Evolutionary conservation across 2,329 filamentous ascomycete species (phyloP).

Genomic region (Chaetomiaceae sp.): DNA sequence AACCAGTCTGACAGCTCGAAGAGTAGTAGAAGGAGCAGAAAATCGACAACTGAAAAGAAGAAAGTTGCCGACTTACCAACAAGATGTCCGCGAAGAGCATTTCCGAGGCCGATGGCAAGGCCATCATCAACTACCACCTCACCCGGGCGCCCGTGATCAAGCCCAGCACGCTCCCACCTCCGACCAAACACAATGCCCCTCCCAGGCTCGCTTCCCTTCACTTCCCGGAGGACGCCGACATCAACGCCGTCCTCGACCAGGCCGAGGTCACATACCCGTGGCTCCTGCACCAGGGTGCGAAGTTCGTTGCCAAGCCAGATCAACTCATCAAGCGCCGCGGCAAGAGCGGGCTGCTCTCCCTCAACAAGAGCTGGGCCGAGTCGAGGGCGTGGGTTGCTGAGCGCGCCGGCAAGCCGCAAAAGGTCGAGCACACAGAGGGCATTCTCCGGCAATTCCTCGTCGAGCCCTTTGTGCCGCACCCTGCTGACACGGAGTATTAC

Average conservation of each 20-base stretch:
- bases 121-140: constrained; percentile 99
- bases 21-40: constrained; percentile 7
- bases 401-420: constrained; percentile 84
- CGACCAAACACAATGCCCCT: constrained; percentile 86
- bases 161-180: constrained; percentile 82
- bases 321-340: constrained; percentile 99
- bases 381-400: constrained; percentile 90
- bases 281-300: constrained; percentile 76
- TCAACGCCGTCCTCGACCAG: constrained; percentile 83
- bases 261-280: constrained; percentile 96
- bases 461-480: constrained; percentile 96
- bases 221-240: constrained; percentile 83
- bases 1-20: constrained; percentile 3
- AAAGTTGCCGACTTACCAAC: constrained; percentile 21
- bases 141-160: constrained; percentile 96
- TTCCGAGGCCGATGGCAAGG: constrained; percentile 98
- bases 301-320: constrained; percentile 98
- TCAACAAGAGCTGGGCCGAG: constrained; percentile 97
- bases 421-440: constrained; percentile 88
- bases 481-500: constrained; percentile 95
- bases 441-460: constrained; percentile 92
- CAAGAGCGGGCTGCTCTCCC: constrained; percentile 91
- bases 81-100: constrained; percentile 94
- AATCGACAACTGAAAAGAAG: constrained; percentile 11
- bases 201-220: constrained; percentile 85